Conservation (phyloP, 1,284 basidiomycete species). For the Papiliotrema flavescens region DNA sequence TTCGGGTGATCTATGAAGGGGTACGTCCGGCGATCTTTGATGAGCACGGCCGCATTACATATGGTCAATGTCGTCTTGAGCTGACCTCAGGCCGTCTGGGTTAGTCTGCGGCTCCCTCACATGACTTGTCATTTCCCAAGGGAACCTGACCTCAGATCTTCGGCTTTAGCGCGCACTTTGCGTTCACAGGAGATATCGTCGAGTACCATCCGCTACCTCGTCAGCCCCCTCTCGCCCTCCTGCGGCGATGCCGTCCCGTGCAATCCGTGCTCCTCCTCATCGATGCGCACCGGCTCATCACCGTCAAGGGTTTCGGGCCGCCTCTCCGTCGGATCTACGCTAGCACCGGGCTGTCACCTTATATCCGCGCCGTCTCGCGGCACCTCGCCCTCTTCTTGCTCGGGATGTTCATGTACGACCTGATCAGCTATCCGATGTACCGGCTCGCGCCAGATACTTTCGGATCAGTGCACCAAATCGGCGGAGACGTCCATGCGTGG, state of each 20-base stretch:
- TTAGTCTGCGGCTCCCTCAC: too few relatives aligned
- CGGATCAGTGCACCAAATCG: neutral
- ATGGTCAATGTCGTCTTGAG: too few relatives aligned
- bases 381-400: neutral
- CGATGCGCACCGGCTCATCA: neutral
- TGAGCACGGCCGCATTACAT: too few relatives aligned
- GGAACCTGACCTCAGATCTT: too few relatives aligned
- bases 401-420: neutral
- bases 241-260: neutral
- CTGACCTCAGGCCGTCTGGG: too few relatives aligned
- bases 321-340: neutral
- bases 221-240: neutral
- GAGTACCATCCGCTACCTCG: constrained; percentile 3
- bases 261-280: neutral
- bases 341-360: neutral
- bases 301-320: neutral
- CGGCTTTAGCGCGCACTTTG: too few relatives aligned
- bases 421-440: neutral
- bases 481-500: neutral
- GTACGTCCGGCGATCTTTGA: too few relatives aligned
- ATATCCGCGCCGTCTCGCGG: neutral
- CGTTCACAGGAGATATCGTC: too few relatives aligned
- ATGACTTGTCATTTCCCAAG: too few relatives aligned
- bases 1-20: too few relatives aligned
- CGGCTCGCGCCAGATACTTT: constrained; percentile 1